Conservation (phyloP, 2,329 filamentous ascomycete genomes). For the Aspergillus candidus region DNA sequence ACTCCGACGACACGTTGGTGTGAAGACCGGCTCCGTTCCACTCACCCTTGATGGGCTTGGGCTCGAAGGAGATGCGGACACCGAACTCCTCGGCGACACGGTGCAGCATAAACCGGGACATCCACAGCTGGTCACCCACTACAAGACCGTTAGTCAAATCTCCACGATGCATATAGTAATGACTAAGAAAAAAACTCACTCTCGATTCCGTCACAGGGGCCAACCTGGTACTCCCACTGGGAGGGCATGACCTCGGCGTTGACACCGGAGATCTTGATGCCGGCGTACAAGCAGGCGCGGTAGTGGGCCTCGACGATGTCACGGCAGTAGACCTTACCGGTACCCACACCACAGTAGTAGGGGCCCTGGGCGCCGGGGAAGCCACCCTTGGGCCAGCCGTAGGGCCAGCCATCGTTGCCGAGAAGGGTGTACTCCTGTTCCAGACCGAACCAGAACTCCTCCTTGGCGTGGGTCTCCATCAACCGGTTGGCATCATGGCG, state of each 20-base stretch:
- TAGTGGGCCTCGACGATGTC: conserved; percentile 96
- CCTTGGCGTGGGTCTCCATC: conserved; percentile 77
- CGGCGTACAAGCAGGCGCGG: conserved; percentile 82
- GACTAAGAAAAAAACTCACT: conserved; percentile 51
- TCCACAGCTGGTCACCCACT: conserved; percentile 97
- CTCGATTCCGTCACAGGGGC: conserved; percentile 78
- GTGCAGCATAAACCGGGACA: conserved; percentile 81
- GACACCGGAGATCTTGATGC: conserved; percentile 92
- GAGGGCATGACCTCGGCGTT: conserved; percentile 98
- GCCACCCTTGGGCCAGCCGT: conserved; percentile 82
- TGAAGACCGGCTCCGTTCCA: conserved; percentile 97
- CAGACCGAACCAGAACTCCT: conserved; percentile 94
- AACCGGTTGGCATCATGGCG: conserved; percentile 84
- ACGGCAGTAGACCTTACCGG: conserved; percentile 94
- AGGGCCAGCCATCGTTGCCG: conserved; percentile 78
- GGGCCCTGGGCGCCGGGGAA: conserved; percentile 90
- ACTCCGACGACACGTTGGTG: conserved; percentile 85
- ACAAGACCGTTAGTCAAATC: conserved; percentile 26
- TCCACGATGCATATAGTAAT: neutral
- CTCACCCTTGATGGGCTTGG: conserved; percentile 91
- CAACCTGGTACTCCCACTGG: conserved; percentile 98
- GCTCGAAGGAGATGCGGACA: conserved; percentile 88
- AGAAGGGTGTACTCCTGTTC: conserved; percentile 97
- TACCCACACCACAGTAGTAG: conserved; percentile 97
- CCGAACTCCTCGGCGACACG: conserved; percentile 95